Evolutionary conservation across 805 yeast genomes (phyloP), one percentile per base, ranked within the genome.

Genomic region (Candida easanensis): DNA sequence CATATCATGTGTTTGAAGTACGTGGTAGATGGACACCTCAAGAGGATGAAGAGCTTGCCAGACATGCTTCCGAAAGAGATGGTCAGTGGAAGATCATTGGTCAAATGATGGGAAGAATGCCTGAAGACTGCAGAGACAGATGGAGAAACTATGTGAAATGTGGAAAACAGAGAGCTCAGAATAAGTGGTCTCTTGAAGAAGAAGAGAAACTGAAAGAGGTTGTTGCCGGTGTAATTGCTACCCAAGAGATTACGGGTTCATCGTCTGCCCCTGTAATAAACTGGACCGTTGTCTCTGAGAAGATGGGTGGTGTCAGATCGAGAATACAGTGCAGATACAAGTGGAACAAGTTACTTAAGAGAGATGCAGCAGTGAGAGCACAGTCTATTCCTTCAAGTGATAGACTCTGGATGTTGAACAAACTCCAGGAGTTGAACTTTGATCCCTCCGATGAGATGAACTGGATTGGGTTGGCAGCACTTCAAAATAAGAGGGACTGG

Each of bases 141-240:
- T 91, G 96, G 96, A 74, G 98, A 63, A 91, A 91, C 61, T 91
- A 90, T 60, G 85, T 90, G 49, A 90, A 90, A 63, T 91, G 97
- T 68, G 97, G 97, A 19, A 71, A 71, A 15, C 77, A 77, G 42
- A 72, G 97, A 50, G 79, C 81, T 8, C 74, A 77, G 38, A 85
- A 86, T 61, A 87, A 84, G 60, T 90, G 98, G 98, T 69, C 83
- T 0, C 58, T 63, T 1, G 79, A 76, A 27, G 96, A 88, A 57
- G 97, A 90, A 60, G 71, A 68, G 16, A 63, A 68, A 40, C 68
- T 90, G 47, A 73, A 73, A 41, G 60, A 61, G n/a, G 77, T 83
- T 8, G 78, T 87, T 14, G 60, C 65, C 22, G 70, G 71, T 31
- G 69, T 82, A 62, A 51, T 77, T 38, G 59, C 61, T n/a, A 65